Conservation (phyloP, 306 rosid species). For the Casuarina equisetifolia region DNA sequence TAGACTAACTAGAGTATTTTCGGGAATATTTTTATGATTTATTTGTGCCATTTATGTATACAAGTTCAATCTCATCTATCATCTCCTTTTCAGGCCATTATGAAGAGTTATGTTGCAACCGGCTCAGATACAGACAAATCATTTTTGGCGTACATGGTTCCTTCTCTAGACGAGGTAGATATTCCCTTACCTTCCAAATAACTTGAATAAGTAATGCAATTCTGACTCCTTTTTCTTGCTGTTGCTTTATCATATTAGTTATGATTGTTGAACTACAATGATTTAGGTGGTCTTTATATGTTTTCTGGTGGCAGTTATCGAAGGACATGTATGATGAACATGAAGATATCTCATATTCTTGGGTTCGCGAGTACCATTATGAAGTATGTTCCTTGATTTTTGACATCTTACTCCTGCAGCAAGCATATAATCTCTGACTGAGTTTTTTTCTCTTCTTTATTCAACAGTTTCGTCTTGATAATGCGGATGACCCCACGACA, state of each 20-base stretch:
- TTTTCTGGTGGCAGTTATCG: conserved; percentile 67
- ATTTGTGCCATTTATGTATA: conserved; percentile 15
- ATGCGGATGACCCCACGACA: conserved; percentile 76
- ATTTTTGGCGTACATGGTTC: conserved; percentile 94
- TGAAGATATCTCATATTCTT: conserved; percentile 76
- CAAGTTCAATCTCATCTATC: conserved; percentile 21
- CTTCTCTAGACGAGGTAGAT: conserved; percentile 84
- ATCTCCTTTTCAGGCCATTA: conserved; percentile 63
- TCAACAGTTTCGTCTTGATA: conserved; percentile 80
- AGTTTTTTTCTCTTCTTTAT: conserved; percentile 13
- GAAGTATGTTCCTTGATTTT: conserved; percentile 61
- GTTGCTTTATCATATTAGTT: neutral
- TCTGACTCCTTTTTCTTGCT: conserved; percentile 17
- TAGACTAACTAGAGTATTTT: neutral
- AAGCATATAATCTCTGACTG: neutral
- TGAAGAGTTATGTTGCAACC: conserved; percentile 79
- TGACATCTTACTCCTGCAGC: conserved; percentile 7
- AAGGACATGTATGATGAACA: conserved; percentile 82
- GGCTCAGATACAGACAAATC: conserved; percentile 68
- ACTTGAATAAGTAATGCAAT: conserved; percentile 12
- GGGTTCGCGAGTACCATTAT: conserved; percentile 95
- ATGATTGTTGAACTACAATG: neutral
- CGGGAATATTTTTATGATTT: conserved; percentile 8
- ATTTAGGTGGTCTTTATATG: conserved; percentile 22
- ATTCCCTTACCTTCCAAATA: conserved; percentile 5